phyloP scores from a whole-genome alignment of 495 filamentous ascomycete species.

The Xylaria nigripes region DNA sequence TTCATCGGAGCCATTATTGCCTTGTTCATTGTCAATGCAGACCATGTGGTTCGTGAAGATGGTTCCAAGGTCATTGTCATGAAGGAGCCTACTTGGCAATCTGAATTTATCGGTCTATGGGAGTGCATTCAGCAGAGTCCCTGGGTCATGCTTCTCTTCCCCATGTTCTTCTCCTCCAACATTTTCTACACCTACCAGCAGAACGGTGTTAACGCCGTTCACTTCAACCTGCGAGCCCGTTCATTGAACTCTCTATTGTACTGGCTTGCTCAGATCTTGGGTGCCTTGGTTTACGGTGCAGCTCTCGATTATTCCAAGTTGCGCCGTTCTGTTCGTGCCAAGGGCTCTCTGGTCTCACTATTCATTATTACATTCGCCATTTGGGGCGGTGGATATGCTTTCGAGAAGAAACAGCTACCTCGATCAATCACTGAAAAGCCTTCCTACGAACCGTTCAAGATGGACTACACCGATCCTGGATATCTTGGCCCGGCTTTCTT shows the following conservation, averaged over 20 bases:
- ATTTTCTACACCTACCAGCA: constrained; percentile 72
- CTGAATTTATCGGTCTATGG: constrained; percentile 70
- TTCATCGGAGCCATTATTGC: constrained; percentile 60
- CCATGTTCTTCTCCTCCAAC: constrained; percentile 77
- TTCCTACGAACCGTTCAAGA: constrained; percentile 23
- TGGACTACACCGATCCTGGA: constrained; percentile 57
- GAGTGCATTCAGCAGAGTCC: constrained; percentile 62
- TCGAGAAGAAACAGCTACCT: constrained; percentile 50
- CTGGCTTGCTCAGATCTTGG: constrained; percentile 82
- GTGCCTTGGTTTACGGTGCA: constrained; percentile 69
- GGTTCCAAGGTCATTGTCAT: constrained; percentile 74
- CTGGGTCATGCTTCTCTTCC: constrained; percentile 79
- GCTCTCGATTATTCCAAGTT: constrained; percentile 58
- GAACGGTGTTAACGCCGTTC: constrained; percentile 54
- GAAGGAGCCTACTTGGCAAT: constrained; percentile 76
- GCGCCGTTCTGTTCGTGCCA: constrained; percentile 67
- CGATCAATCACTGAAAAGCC: constrained; percentile 21
- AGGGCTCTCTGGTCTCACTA: constrained; percentile 55
- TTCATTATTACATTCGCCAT: constrained; percentile 69
- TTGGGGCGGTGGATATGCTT: constrained; percentile 85
- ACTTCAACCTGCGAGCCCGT: constrained; percentile 75
- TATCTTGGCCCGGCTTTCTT: constrained; percentile 82
- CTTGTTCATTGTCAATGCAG: constrained; percentile 65
- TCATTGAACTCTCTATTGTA: constrained; percentile 80
- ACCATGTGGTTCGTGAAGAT: constrained; percentile 68